Conservation (phyloP, 345 rosid genomes). For the Eucalyptus cloeziana region DNA sequence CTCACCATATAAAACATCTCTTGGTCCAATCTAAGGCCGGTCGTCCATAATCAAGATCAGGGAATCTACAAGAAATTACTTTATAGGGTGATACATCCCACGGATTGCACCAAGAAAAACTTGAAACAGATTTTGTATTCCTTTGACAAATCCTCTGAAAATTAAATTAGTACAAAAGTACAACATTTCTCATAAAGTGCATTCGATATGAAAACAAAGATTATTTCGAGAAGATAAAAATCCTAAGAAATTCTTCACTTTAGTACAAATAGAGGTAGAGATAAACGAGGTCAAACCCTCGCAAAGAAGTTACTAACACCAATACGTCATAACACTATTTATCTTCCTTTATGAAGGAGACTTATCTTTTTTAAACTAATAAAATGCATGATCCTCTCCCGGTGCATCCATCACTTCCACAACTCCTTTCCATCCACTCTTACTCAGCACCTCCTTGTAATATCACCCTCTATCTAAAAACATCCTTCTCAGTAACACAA, state of each 20-base stretch:
- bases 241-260: neutral
- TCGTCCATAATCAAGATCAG: no score
- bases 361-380: slow-evolving; percentile 1
- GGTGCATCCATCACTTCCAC: slow-evolving; percentile 6
- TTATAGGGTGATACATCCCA: no score
- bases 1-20: no score
- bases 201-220: neutral
- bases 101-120: no score
- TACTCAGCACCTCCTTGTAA: slow-evolving; percentile 8
- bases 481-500: slow-evolving; percentile 22
- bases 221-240: neutral
- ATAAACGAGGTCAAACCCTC: neutral
- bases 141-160: no score
- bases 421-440: slow-evolving; percentile 13
- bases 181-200: neutral
- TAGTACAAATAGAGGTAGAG: neutral
- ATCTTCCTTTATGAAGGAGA: neutral
- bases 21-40: no score
- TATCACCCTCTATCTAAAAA: slow-evolving; percentile 1
- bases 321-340: neutral
- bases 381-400: slow-evolving; percentile 25
- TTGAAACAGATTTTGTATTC: no score
- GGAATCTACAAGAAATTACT: no score
- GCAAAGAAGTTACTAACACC: neutral
- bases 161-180: no score